Conservation (phyloP, 768 basidiomycete species). For the Agaricus subrufescens region DNA sequence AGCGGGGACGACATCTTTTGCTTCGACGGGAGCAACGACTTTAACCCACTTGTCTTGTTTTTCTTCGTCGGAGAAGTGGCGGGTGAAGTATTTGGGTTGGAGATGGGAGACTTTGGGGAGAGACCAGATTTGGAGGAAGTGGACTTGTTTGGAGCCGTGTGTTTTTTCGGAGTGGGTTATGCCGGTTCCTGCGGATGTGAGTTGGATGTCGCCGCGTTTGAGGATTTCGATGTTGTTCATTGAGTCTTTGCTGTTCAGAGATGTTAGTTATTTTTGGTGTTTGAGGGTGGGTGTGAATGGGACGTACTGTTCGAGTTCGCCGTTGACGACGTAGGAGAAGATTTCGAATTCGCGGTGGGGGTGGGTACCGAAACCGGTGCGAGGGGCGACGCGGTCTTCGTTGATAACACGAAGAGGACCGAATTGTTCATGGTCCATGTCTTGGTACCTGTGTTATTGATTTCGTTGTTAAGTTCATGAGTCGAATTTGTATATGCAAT, state of each 20-base stretch:
- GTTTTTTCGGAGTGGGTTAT: conserved; percentile 74
- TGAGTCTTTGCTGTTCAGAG: conserved; percentile 67
- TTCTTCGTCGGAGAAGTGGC: conserved; percentile 78
- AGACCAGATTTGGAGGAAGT: conserved; percentile 54
- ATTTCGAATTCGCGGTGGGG: conserved; percentile 86
- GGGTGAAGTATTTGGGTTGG: conserved; percentile 79
- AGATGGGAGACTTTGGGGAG: conserved; percentile 41
- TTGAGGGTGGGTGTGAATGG: neutral
- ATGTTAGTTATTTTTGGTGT: neutral
- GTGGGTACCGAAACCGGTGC: conserved; percentile 83
- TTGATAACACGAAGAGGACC: conserved; percentile 87
- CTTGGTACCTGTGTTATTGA: conserved; percentile 47
- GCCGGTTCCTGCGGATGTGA: conserved; percentile 90
- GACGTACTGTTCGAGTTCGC: conserved; percentile 77
- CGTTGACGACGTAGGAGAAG: conserved; percentile 80
- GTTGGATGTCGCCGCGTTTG: conserved; percentile 84
- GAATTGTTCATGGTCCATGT: conserved; percentile 50
- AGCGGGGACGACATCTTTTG: conserved; percentile 46
- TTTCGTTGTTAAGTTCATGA: neutral
- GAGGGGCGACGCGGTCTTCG: conserved; percentile 79
- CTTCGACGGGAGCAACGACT: conserved; percentile 71
- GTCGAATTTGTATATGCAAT: neutral
- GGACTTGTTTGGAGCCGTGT: conserved; percentile 36
- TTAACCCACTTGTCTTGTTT: conserved; percentile 70
- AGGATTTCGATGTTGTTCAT: conserved; percentile 91